Evolutionary conservation across 768 basidiomycete species (phyloP), one percentile per base, ranked within the genome.

Genomic region (Lenzites betulinus): DNA sequence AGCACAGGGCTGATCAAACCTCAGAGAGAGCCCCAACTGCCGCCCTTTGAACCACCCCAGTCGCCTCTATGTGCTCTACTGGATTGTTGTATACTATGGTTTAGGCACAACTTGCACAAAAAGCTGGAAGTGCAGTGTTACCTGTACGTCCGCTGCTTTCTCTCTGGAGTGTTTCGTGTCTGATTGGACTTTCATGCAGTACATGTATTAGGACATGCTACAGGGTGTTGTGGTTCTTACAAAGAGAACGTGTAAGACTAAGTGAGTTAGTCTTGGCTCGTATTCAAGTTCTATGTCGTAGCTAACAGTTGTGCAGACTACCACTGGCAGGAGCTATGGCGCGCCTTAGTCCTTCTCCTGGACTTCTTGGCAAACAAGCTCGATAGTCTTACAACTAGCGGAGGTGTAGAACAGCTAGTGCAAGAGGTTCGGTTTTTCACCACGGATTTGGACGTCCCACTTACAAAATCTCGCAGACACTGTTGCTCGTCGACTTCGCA

Each of bases 1-100:
- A 4, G 6, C 30, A 5, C 4, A 36, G 12, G 15, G 18, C 26
- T 30, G 26, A 18, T 36, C 49, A 38, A 18, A 20, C 38, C 8
- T 39, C 46, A 85, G 87, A 80, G 82, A 59, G 54, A 79, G 25
- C 88, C 88, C 12, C 66, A 76, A 15, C 74, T 89, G 41, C 79
- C 86, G 1, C 55, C 70, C 12, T 67, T 76, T 8, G 67, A 70
- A 1, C 55, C 76, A 5, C 72, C 76, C 9, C 75, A 80, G 51
- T 76, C 84, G 1, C 80, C 81, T 1, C 62, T 87, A 25, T 85
- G 84, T 64, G 81, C 85, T 3, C 56, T 89, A 23, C 67, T 90
- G n/a, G 87, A 90, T 68, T 88, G 84, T 58, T 86, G 84, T 64
- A 77, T 86, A 7, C 75, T 90, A 15, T 90, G 87, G 86, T 70